Base-by-base conservation (phyloP, 805 yeast genomes). In the Wickerhamiella bombiphila region DNA sequence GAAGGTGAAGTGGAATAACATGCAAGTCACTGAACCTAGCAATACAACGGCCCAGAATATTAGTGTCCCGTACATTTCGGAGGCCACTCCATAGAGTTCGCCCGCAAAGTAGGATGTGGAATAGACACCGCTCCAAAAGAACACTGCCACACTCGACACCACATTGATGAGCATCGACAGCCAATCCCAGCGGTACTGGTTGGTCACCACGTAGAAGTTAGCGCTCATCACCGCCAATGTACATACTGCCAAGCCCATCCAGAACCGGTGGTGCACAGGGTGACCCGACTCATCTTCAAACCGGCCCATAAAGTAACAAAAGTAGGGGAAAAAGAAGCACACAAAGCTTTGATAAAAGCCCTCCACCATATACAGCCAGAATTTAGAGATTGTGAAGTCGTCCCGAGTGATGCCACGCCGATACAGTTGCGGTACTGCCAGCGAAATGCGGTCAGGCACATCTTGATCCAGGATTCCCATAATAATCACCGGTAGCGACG, bases 121-220 rank as follows among this genome's bases (percentile, higher is more conserved):
- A 78, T 86, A 80, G n/a, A 74, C 70, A n/a, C 85, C 86, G 3
- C 81, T 67, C 93, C 93, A 80, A 54, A 75, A 69, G 51, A 68
- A 78, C 18, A 80, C 65, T 34, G 78, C 46, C 46, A 79, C 54
- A 34, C 67, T 64, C 8, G 85, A 76, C 33, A 81, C 51, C 1
- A 66, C 59, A 42, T 64, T 60, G 43, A 78, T 65, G 20, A 74
- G 50, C 22, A 68, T 38, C 16, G 80, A 66, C 21, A 80, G 52
- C 76, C 79, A 74, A 57, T 80, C 93, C 93, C 93, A 81, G 46
- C 86, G 59, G 43, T 67, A 67, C 59, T 78, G 88, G 50, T 74
- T 78, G 44, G 76, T 55, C 48, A 80, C 50, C 19, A 81, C 75
- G 57, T 74, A 79, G 17, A 73, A 42, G 56, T 81, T 71, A 57